Evolutionary conservation across 2,329 filamentous ascomycete genomes (phyloP), one percentile per base, ranked within the genome.

Genomic region (Colletotrichum musicola): DNA sequence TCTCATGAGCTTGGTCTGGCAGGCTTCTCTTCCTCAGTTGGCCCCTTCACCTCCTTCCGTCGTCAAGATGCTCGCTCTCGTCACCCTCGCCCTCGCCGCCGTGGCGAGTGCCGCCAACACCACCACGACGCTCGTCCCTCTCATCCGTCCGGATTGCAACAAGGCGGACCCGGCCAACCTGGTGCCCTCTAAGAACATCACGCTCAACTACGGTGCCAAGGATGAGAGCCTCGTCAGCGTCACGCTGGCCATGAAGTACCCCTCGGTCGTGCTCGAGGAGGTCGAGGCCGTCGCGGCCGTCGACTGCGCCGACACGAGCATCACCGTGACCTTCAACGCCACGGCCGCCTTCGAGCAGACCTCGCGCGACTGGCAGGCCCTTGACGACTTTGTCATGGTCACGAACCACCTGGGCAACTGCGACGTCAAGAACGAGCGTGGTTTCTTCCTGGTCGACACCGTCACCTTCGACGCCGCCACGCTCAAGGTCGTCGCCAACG

Each of bases 221-320:
- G 35, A 50, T 7, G 86, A 86, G 72, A 88, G 86, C 14, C 80
- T 89, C 46, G 81, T 84, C 16, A 82, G 85, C 69, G 86, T 88
- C 27, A 89, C 88, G 67, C 62, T 86, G 83, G 55, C 84, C 81
- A 60, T 83, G 84, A 72, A 71, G 56, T 71, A 72, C 44, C 66
- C 72, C 3, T 68, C 72, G 6, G 72, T 74, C n/a, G 54, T 70
- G 13, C 73, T 73, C 30, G 73, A 74, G 66, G 73, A 74, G 49
- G 55, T 74, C 42, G 88, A 87, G 25, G 88, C 82, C 4, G 69
- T 88, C 9, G 81, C 83, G 12, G 89, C 86, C 1, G 79, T 90
- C 62, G 75, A 82, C 54, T 89, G 87, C 72, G 89, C 89, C 75
- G 85, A 84, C 22, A 77, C 83, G 14, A 84, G 86, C 22, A 88